Evolutionary conservation across 2,329 filamentous ascomycete genomes (phyloP), one percentile per base, ranked within the genome.

Genomic region (Stemphylium beticola): DNA sequence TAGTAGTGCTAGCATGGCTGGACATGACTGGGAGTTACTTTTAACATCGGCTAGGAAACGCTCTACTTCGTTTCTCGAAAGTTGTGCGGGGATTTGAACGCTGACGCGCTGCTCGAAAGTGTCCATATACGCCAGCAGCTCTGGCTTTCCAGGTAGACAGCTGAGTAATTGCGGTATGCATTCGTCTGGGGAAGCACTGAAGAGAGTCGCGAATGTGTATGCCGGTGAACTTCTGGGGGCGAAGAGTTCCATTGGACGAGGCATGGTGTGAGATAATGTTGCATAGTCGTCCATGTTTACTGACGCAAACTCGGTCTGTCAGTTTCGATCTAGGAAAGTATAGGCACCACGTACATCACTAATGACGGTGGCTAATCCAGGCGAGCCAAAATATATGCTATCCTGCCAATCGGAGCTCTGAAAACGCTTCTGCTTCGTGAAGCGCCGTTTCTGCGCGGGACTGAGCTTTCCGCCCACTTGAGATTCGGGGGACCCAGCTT

Each of bases 351-450:
- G 44, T 71, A 81, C 80, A 64, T 82, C 79, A 53, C 72, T 70
- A 33, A 81, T 72, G 24, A 82, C 75, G 55, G 73, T 81, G 11
- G 77, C 78, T 37, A 82, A 71, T 5, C 77, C 77, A n/a, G 80
- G 79, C 38, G 76, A 79, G 7, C 79, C 80, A 64, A 82, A 82
- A 63, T 82, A 82, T 4, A 81, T 71, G 50, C 77, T 81, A 52
- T 81, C 77, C 31, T 74, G 66, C 55, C 74, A 72, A 51, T 78
- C 76, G 18, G 71, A 70, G 20, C 74, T 62, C 47, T 72, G 71
- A 49, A 80, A 79, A 3, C 74, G 71, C 43, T 65, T 69, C 51
- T 78, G 76, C 48, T 60, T 67, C 6, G 53, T 52, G 6, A 53
- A 46, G 32, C 68, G 63, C 26, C 61, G 61, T 59, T 61, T 72